Conservation (phyloP, 176 grass and related monocot genomes). For the Eleusine coracana region DNA sequence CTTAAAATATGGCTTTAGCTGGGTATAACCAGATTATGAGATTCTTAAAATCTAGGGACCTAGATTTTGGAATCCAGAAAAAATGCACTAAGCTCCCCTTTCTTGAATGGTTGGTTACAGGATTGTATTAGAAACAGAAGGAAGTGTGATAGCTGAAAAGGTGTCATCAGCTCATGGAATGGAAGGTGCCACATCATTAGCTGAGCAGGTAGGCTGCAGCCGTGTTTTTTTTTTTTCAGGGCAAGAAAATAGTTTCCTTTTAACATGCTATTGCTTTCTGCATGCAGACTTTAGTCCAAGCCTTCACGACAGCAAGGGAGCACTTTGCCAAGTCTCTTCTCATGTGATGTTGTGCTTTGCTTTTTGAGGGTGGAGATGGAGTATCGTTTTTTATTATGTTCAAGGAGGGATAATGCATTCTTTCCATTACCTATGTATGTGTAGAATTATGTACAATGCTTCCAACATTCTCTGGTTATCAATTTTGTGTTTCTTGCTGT, state of each 20-base stretch:
- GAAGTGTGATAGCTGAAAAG: conserved; percentile 78
- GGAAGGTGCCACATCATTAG: conserved; percentile 66
- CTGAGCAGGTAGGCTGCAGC: conserved; percentile 70
- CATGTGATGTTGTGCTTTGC: conserved; percentile 55
- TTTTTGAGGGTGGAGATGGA: conserved; percentile 1
- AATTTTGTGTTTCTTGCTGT: conserved; percentile 24
- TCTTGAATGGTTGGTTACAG: conserved; percentile 43
- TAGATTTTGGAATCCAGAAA: too few species aligned
- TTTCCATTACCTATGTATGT: conserved; percentile 27
- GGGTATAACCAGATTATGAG: too few species aligned
- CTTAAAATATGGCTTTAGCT: too few species aligned
- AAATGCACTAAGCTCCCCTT: neutral
- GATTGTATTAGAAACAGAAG: conserved; percentile 91
- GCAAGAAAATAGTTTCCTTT: conserved; percentile 12
- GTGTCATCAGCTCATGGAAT: conserved; percentile 62
- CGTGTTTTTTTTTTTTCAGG: conserved; percentile 22
- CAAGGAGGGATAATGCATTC: conserved; percentile 2
- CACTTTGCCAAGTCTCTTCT: conserved; percentile 96
- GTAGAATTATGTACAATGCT: conserved; percentile 24
- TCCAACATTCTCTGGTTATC: conserved; percentile 12
- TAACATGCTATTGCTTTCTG: conserved; percentile 20
- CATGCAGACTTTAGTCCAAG: conserved; percentile 82
- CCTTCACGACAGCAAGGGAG: conserved; percentile 82
- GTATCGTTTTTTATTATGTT: conserved; percentile 6
- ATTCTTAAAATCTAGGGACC: too few species aligned